These are phyloP conservation scores for Talaromyces sp. DNA, from an alignment of 2,329 filamentous ascomycete genomes.

Conservation along the genomic window DNA sequence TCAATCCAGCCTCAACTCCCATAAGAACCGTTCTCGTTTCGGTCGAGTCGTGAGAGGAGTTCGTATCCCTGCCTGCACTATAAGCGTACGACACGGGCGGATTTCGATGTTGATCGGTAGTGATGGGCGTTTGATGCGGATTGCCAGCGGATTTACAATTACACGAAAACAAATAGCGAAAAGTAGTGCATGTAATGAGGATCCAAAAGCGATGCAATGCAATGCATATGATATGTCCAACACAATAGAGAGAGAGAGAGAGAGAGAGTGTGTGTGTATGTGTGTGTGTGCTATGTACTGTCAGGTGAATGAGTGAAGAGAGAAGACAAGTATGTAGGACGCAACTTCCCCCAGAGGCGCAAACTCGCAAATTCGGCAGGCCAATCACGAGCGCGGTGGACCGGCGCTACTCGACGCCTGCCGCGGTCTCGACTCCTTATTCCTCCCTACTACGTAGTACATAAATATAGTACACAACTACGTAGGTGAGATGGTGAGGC, in stretches of 20 bases:
- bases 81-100: not conserved
- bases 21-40: not conserved
- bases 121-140: not conserved
- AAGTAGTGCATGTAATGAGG: not conserved
- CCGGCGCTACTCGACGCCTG: not conserved
- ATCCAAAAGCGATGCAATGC: not conserved
- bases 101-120: not conserved
- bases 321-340: slow-evolving; percentile 2
- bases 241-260: too few relatives aligned
- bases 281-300: not conserved
- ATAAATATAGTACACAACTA: not conserved
- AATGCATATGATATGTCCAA: slow-evolving; percentile 2
- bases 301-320: not conserved
- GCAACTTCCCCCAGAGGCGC: not conserved
- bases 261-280: too few relatives aligned
- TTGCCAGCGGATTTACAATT: not conserved
- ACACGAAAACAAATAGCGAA: not conserved
- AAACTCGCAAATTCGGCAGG: not conserved
- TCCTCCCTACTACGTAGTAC: not conserved
- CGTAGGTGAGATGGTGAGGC: not conserved
- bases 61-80: not conserved
- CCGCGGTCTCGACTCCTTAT: not conserved
- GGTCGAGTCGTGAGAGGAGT: not conserved
- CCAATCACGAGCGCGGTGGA: not conserved
- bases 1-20: slow-evolving; percentile 1